Percentiles rank a stretch among this genome's conserved stretches.
phyloP scores from a whole-genome alignment of 148 eudicot genomes.

The Fagopyrum esculentum region DNA sequence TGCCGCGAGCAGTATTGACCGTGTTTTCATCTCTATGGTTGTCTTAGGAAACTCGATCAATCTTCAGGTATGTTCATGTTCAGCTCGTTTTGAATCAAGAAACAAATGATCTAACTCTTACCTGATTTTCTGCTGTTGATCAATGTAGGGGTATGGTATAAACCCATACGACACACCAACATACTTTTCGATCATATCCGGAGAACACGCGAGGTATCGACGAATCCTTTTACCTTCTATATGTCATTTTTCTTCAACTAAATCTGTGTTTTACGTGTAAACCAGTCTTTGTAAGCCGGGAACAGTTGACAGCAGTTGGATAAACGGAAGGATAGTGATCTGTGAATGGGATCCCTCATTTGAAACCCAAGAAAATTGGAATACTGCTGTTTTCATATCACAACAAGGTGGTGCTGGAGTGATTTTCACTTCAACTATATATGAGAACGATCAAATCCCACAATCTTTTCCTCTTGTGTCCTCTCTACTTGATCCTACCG shows the following conservation, averaged over 20 bases:
- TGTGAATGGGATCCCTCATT: not conserved
- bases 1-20: not conserved
- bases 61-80: not conserved
- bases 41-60: not conserved
- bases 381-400: not conserved
- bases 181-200: too few relatives aligned
- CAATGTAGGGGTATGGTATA: too few relatives aligned
- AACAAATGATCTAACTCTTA: too few relatives aligned
- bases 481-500: not conserved
- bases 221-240: too few relatives aligned
- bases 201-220: too few relatives aligned
- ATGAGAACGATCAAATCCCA: not conserved
- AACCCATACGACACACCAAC: too few relatives aligned
- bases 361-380: not conserved
- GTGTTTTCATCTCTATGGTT: not conserved
- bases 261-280: too few relatives aligned
- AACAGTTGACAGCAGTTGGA: not conserved
- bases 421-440: not conserved
- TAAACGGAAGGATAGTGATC: not conserved
- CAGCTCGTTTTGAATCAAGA: too few relatives aligned
- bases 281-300: not conserved
- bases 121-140: too few relatives aligned
- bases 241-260: too few relatives aligned
- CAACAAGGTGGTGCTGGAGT: not conserved
- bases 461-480: not conserved